Conservation (phyloP, 371 early-diverging fungal genomes). For the Funneliformis caledonium region DNA sequence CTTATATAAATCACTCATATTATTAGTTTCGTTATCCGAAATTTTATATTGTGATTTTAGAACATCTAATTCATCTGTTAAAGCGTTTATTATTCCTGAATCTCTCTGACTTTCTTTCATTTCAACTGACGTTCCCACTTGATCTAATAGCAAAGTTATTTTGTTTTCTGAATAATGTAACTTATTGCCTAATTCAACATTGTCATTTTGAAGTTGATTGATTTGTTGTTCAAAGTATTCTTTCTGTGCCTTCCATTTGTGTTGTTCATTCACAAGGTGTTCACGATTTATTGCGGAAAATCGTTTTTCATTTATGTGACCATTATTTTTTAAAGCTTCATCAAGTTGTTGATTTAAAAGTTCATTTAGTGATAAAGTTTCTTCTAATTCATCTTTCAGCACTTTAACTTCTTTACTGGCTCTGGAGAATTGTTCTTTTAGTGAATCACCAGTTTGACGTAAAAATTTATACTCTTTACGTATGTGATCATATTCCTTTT, state of each 20-base stretch:
- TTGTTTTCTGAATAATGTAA: conserved; percentile 46
- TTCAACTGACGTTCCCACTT: conserved; percentile 37
- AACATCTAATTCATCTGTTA: conserved; percentile 48
- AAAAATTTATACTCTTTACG: conserved; percentile 2
- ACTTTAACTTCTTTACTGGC: neutral
- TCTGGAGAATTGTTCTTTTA: conserved; percentile 16
- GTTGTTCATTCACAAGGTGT: neutral
- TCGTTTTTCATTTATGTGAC: neutral
- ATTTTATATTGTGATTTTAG: conserved; percentile 46
- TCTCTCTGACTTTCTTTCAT: conserved; percentile 28
- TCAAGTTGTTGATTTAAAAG: conserved; percentile 18
- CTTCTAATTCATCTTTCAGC: conserved; percentile 28
- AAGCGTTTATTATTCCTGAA: conserved; percentile 37
- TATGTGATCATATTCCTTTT: conserved; percentile 25
- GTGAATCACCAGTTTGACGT: neutral
- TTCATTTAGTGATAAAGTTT: conserved; percentile 17
- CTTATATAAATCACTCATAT: neutral
- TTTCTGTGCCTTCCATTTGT: conserved; percentile 9
- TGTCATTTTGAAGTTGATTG: conserved; percentile 26
- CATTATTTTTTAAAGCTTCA: neutral
- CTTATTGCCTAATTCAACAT: conserved; percentile 45
- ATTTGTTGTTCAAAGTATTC: neutral
- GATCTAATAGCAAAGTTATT: conserved; percentile 47
- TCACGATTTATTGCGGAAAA: neutral
- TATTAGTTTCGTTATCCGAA: conserved; percentile 37